phyloP scores from a whole-genome alignment of 257 asterid species.

The Solanum bulbocastanum region DNA sequence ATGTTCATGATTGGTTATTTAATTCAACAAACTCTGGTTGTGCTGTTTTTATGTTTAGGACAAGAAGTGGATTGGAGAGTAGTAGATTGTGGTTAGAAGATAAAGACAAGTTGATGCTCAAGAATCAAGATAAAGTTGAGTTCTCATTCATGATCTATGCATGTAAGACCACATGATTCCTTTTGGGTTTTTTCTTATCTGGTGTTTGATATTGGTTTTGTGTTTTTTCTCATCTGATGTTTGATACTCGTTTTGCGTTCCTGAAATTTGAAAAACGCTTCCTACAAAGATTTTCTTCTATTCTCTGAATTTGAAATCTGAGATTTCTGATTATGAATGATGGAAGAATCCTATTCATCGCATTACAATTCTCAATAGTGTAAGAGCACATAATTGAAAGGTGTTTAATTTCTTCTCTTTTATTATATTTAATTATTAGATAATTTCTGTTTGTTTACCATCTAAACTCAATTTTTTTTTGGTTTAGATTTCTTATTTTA shows the following conservation, averaged over 20 bases:
- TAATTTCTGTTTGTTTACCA: neutral
- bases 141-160: constrained; percentile 80
- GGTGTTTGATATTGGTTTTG: neutral
- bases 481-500: neutral
- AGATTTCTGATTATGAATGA: neutral
- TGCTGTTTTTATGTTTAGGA: constrained; percentile 91
- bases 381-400: neutral
- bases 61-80: constrained; percentile 65
- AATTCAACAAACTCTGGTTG: constrained; percentile 25
- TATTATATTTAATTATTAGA: neutral
- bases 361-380: neutral
- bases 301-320: neutral
- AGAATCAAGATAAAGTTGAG: constrained; percentile 51
- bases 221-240: neutral
- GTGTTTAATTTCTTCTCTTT: neutral
- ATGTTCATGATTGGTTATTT: constrained; percentile 83
- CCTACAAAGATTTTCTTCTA: neutral
- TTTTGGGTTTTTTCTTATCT: neutral
- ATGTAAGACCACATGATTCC: constrained; percentile 30
- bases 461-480: neutral
- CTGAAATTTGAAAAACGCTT: too few species aligned
- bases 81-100: constrained; percentile 93
- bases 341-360: neutral
- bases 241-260: accelerated
- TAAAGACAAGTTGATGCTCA: constrained; percentile 18